Conservation (phyloP, 495 filamentous ascomycete genomes). For the Apodospora peruviana region DNA sequence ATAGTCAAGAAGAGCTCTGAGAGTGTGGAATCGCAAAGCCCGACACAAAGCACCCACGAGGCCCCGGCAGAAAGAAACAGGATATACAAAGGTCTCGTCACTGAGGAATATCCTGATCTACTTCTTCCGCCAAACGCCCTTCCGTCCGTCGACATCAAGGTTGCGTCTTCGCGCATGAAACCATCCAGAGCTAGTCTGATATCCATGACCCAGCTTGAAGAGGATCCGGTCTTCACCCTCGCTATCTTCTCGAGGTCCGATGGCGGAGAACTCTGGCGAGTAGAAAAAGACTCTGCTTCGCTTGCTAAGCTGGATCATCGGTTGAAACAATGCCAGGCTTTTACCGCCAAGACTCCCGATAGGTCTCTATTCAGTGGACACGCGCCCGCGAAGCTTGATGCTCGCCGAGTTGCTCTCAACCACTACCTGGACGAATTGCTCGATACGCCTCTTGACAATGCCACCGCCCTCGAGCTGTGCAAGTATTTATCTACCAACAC, state of each 20-base stretch:
- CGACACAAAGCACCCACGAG: conserved; percentile 26
- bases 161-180: conserved; percentile 83
- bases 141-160: conserved; percentile 74
- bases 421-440: conserved; percentile 78
- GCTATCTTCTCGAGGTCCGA: conserved; percentile 75
- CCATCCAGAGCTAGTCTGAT: conserved; percentile 82
- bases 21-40: conserved; percentile 23
- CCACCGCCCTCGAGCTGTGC: conserved; percentile 75
- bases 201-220: conserved; percentile 63
- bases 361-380: conserved; percentile 83
- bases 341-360: conserved; percentile 72
- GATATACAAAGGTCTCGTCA: conserved; percentile 59
- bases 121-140: conserved; percentile 88
- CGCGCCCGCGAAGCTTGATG: conserved; percentile 89
- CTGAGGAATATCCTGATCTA: conserved; percentile 77
- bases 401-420: conserved; percentile 74
- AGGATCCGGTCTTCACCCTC: conserved; percentile 91
- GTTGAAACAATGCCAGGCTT: conserved; percentile 62
- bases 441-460: conserved; percentile 73
- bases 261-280: conserved; percentile 79
- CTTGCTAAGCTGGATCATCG: conserved; percentile 76
- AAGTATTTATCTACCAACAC: conserved; percentile 83
- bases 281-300: conserved; percentile 84
- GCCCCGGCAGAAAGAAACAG: conserved; percentile 30
- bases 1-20: conserved; percentile 31